Evolutionary conservation across 306 rosid species (phyloP), one percentile per base, ranked within the genome.

Genomic region (Boehmeria nivea): DNA sequence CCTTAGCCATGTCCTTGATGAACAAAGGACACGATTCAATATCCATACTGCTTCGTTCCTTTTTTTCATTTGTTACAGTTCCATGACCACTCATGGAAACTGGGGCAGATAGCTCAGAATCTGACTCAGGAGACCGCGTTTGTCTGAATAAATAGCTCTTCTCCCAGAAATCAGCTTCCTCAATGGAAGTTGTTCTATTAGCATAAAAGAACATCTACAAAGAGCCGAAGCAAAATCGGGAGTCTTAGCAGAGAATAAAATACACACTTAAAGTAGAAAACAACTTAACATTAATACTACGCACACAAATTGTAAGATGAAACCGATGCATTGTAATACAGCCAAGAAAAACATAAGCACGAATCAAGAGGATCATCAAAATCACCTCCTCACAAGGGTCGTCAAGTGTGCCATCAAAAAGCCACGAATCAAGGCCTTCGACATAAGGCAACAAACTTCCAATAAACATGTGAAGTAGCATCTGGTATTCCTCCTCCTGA

Each of bases 381-480:
- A 45, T 79, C 76, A 91, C 98, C 96, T 91, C 96, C 69, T 83
- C 86, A 75, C 65, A 84, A 69, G 98, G 98, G 75, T 91, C 95
- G 60, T 90, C 85, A 31, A 91, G 91, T 57, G 77, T 74, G 75
- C 98, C 98, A 66, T 91, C 98, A 75, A 91, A 91, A 80, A 91
- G 94, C 96, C 98, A 91, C 34, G 91, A 91, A 84, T 91, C 98
- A 56, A 91, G 94, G 69, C 84, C 85, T 81, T 91, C 91, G 28
- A 91, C 72, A 56, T 84, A 84, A 12, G 98, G 96, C 79, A 91
- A 78, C 57, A 91, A 60, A 79, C 95, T 87, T 63, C 83, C 98
- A 68, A 84, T 68, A 72, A 80, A 87, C 70, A 91, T 78, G 73
- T 76, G 73, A 69, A 91, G 96, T 24, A 80, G 67, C 93, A 82